phyloP scores from a whole-genome alignment of 371 early-diverging fungal species.

The Fennellomyces sp. region DNA sequence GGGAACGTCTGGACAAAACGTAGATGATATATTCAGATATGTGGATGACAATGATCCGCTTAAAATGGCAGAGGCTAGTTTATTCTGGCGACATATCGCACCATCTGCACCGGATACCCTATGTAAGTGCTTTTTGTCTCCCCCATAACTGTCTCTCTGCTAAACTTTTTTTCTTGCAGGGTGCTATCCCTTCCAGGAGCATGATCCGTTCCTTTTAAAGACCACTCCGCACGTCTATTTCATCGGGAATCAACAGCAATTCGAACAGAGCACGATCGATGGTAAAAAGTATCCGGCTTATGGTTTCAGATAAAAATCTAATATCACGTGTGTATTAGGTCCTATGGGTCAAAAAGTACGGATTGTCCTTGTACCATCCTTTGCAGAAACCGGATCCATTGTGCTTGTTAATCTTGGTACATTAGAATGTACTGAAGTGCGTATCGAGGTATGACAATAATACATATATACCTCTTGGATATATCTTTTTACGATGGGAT shows the following conservation, averaged over 20 bases:
- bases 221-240: conserved; percentile 83
- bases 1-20: conserved; percentile 84
- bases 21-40: conserved; percentile 84
- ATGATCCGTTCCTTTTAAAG: conserved; percentile 85
- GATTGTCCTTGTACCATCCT: conserved; percentile 70
- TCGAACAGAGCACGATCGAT: conserved; percentile 60
- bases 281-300: conserved; percentile 36
- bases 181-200: conserved; percentile 84
- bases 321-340: conserved; percentile 23
- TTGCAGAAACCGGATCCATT: conserved; percentile 60
- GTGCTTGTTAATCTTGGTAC: conserved; percentile 67
- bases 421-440: conserved; percentile 51
- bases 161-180: conserved; percentile 39
- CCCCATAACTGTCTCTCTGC: neutral
- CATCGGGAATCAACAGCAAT: conserved; percentile 87
- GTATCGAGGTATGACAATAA: conserved; percentile 1
- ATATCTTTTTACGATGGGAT: no score
- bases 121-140: conserved; percentile 49
- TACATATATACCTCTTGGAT: no score
- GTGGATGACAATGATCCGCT: conserved; percentile 57
- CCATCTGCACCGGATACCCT: conserved; percentile 95
- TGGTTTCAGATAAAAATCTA: neutral
- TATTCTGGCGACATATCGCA: conserved; percentile 86
- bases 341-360: conserved; percentile 55
- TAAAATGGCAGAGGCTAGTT: conserved; percentile 66